Evolutionary conservation across 306 rosid genomes (phyloP), one percentile per base, ranked within the genome.

Genomic region (Benincasa hispida): DNA sequence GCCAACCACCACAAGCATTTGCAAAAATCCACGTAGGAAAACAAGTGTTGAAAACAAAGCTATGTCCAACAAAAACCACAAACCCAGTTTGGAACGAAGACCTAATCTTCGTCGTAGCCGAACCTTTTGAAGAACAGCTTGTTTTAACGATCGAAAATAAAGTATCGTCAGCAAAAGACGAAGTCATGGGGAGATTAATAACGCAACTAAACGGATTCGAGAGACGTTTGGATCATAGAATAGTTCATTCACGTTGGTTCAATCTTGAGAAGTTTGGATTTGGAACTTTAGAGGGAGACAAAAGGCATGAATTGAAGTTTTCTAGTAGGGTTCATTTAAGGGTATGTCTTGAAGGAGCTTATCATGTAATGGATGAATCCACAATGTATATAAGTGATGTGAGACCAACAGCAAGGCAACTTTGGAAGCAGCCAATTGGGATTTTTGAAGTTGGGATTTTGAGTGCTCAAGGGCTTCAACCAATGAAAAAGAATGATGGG

Each of bases 391-490:
- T 92, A 12, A 92, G 97, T 79, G 93, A 92, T 53, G 89, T 88
- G 27, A 85, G 96, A 81, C 88, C 97, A 53, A 89, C 97, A 13
- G 90, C 93, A 10, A 80, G 87, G 63, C 93, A 89, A 80, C 87
- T 89, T 1, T 92, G 97, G 97, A 92, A 92, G 84, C 91, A 92
- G 24, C 96, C 93, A 12, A 80, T 92, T 59, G 93, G 97, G 45
- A 92, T 92, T 72, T 91, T 92, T 74, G 96, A 92, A 86, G 93
- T 92, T 12, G 97, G 97, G 59, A 92, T 92, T 10, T 83, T 92
- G 74, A 88, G 97, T 30, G 96, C 93, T 74, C 97, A 92, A 76
- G 96, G 97, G 45, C 86, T 92, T 19, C 82, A 65, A 28, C 89
- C 90, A 5, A 92, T 89, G 96, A 92, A 92, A 79, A 82, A 83